phyloP scores from a whole-genome alignment of 805 yeast species.

The Yamadazyma sp. region DNA sequence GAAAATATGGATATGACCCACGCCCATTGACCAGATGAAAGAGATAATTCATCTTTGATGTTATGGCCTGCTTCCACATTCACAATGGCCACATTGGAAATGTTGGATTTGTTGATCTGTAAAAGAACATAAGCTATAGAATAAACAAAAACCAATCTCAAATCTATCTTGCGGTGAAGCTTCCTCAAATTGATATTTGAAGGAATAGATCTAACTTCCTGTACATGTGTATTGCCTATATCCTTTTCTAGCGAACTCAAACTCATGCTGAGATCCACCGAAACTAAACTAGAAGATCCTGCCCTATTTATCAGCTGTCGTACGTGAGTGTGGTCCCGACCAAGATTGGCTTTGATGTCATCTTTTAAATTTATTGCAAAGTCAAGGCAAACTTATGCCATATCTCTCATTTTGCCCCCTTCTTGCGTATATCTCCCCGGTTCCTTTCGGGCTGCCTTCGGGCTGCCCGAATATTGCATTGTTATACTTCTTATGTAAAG shows the following conservation, averaged over 20 bases:
- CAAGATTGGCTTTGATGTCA: neutral
- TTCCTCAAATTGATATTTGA: slow-evolving; percentile 2
- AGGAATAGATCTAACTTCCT: neutral
- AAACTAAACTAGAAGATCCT: neutral
- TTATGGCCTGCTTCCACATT: slow-evolving; percentile 15
- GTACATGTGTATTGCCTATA: neutral
- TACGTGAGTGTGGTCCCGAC: neutral
- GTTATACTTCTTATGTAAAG: neutral
- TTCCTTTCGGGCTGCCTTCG: neutral
- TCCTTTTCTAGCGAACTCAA: slow-evolving; percentile 1
- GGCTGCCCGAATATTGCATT: neutral
- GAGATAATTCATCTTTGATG: slow-evolving; percentile 11
- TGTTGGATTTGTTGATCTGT: slow-evolving; percentile 16
- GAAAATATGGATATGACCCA: slow-evolving; percentile 15
- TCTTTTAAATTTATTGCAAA: neutral
- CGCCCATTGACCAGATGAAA: slow-evolving; percentile 16
- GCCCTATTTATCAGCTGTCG: neutral
- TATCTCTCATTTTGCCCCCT: neutral
- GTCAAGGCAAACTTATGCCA: neutral
- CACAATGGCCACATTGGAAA: slow-evolving; percentile 16
- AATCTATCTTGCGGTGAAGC: slow-evolving; percentile 14
- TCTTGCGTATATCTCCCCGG: neutral
- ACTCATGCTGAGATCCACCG: neutral
- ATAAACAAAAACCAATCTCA: slow-evolving; percentile 13
- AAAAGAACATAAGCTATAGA: slow-evolving; percentile 15